phyloP scores from a whole-genome alignment of 306 rosid genomes.

The Pachyrhizus erosus region DNA sequence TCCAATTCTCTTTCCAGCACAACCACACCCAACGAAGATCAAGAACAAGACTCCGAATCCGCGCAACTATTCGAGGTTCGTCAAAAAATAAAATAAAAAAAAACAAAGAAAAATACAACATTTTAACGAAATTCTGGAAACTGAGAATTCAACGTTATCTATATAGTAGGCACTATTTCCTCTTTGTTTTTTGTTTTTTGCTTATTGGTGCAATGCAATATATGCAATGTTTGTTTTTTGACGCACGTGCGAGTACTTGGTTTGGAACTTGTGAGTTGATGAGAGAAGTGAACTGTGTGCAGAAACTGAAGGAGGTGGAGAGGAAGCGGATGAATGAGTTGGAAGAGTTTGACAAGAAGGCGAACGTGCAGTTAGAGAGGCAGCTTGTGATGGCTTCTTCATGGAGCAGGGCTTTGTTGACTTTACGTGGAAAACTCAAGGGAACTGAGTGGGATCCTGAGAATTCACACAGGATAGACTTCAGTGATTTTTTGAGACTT shows the following conservation, averaged over 20 bases:
- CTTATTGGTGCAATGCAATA: neutral
- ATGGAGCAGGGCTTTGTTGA: slow-evolving; percentile 85
- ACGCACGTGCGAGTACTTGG: neutral
- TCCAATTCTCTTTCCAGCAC: slow-evolving; percentile 47
- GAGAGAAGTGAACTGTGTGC: slow-evolving; percentile 38
- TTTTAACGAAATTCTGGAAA: slow-evolving; percentile 7
- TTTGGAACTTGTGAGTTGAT: slow-evolving; percentile 31
- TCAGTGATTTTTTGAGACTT: slow-evolving; percentile 81
- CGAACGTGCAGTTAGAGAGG: slow-evolving; percentile 88
- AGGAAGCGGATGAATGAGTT: slow-evolving; percentile 72
- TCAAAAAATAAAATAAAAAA: neutral
- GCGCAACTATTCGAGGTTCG: slow-evolving; percentile 78
- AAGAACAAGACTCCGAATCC: slow-evolving; percentile 68
- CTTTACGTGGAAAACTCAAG: slow-evolving; percentile 77
- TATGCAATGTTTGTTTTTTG: neutral
- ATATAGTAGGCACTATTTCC: neutral
- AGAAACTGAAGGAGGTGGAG: slow-evolving; percentile 86
- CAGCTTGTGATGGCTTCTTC: slow-evolving; percentile 95
- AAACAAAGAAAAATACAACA: neutral
- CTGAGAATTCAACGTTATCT: neutral
- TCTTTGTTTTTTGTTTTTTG: neutral
- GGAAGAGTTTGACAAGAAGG: slow-evolving; percentile 82
- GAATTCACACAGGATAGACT: slow-evolving; percentile 81
- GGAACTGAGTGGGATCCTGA: slow-evolving; percentile 98
- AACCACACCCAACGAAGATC: slow-evolving; percentile 24